Evolutionary conservation across 495 filamentous ascomycete species (phyloP), one percentile per base, ranked within the genome.

Genomic region (Sphaerosporella brunnea): DNA sequence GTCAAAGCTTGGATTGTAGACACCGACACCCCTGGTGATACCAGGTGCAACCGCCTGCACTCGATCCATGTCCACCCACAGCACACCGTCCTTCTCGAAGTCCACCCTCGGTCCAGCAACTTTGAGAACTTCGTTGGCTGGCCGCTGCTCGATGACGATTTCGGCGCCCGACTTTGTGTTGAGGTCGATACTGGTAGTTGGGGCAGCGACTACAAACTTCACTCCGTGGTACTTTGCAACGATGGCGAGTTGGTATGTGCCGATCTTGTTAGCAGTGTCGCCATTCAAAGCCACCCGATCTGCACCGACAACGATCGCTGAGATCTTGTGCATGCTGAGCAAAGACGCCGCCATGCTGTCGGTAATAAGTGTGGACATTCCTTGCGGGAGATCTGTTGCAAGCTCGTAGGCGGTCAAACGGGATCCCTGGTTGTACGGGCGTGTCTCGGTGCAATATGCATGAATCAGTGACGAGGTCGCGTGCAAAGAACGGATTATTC

Each of bases 221-320:
- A 95, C 72, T 15, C 78, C 81, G 60, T 96, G 92, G 56, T 84
- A 67, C 50, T 71, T 77, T 19, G 90, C 90, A 23, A 90, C 69
- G 2, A 94, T 81, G 9, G 90, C 86, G 23, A 97, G 72, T 32
- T 72, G 65, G 62, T 96, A 96, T n/a, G 90, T 97, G 23, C 90
- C 90, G 48, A 97, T 92, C 67, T 97, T 97, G 64, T 97, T 97
- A 36, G 90, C 90, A 1, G 90, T 96, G 65, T 97, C 90, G 26
- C 90, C 90, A 60, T 97, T 97, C 23, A 83, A 80, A 32, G 86
- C 90, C 8, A 97, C 92, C 41, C 90, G 76, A 62, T 97, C 90
- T 16, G 90, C 90, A 16, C 90, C 90, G 0, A 96, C 92, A 46
- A 97, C 75, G 46, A 97, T 81, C 16, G 84, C 87, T 24, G 77